Conservation (phyloP, 2,329 filamentous ascomycete genomes). For the Aureobasidium sp. region DNA sequence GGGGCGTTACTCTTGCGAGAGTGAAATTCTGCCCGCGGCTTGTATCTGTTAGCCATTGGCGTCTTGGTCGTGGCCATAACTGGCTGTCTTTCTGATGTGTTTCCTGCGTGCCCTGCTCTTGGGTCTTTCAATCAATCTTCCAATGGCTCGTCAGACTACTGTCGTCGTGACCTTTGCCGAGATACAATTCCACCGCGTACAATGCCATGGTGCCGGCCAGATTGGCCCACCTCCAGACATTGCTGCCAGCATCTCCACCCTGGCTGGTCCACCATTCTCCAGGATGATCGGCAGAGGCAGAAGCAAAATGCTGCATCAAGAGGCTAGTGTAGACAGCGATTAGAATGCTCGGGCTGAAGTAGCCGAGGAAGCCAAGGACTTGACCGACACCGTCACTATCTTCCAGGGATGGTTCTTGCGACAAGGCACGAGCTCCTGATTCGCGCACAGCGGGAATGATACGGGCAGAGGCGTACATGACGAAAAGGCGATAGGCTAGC, state of each 20-base stretch:
- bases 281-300: constrained; percentile 50
- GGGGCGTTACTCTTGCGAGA: neutral
- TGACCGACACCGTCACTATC: constrained; percentile 73
- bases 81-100: neutral
- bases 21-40: neutral
- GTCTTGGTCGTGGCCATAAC: neutral
- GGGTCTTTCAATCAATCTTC: constrained; percentile 70
- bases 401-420: constrained; percentile 77
- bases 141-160: constrained; percentile 69
- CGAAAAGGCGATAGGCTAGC: constrained; percentile 84
- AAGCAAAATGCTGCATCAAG: constrained; percentile 89
- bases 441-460: constrained; percentile 93
- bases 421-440: constrained; percentile 72
- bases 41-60: neutral
- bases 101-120: neutral
- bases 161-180: constrained; percentile 76
- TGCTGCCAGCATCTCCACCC: constrained; percentile 74
- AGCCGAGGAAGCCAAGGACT: constrained; percentile 75
- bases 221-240: constrained; percentile 91
- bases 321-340: constrained; percentile 96
- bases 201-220: constrained; percentile 80
- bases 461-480: constrained; percentile 89
- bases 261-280: constrained; percentile 78
- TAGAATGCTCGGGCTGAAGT: constrained; percentile 90
- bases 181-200: constrained; percentile 83